phyloP scores from a whole-genome alignment of 2,329 filamentous ascomycete genomes.

The Penicillium corylophilum region DNA sequence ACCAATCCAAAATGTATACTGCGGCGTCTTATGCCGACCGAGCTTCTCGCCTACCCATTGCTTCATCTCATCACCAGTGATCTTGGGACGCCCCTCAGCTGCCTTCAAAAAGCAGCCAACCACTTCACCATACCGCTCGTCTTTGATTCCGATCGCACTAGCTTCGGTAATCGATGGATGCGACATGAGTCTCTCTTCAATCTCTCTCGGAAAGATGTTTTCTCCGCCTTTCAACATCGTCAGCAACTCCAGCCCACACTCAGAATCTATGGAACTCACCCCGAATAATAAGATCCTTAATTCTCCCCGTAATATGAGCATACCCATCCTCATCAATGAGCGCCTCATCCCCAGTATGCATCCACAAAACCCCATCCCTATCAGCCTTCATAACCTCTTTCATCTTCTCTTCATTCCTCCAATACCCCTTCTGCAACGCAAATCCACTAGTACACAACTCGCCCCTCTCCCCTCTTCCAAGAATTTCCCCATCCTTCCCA shows the following conservation, averaged over 20 bases:
- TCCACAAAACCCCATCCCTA: conserved; percentile 55
- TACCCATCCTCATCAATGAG: conserved; percentile 58
- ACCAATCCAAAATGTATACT: conserved; percentile 71
- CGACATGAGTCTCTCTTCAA: conserved; percentile 64
- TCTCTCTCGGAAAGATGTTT: conserved; percentile 68
- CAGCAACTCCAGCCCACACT: neutral
- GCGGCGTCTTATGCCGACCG: conserved; percentile 63
- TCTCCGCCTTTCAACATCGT: conserved; percentile 55
- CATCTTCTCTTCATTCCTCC: conserved; percentile 44
- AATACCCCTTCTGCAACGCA: conserved; percentile 58
- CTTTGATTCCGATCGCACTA: conserved; percentile 60
- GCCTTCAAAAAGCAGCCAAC: conserved; percentile 59
- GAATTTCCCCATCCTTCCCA: conserved; percentile 58
- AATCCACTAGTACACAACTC: conserved; percentile 74
- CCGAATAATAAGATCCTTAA: conserved; percentile 75
- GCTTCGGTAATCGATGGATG: conserved; percentile 61
- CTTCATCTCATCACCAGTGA: conserved; percentile 51
- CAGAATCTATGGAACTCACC: conserved; percentile 38
- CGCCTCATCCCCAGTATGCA: conserved; percentile 60
- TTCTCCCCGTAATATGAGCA: conserved; percentile 67
- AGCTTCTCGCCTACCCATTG: conserved; percentile 60
- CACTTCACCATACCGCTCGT: conserved; percentile 49
- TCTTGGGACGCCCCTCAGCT: conserved; percentile 29
- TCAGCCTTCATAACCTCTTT: conserved; percentile 66
- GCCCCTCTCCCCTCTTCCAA: conserved; percentile 63